A percentile compares a stretch with the other conserved stretches of the same genome.
phyloP scores from a whole-genome alignment of 192 early-diverging fungal genomes.

The Obelidium mucronatum region DNA sequence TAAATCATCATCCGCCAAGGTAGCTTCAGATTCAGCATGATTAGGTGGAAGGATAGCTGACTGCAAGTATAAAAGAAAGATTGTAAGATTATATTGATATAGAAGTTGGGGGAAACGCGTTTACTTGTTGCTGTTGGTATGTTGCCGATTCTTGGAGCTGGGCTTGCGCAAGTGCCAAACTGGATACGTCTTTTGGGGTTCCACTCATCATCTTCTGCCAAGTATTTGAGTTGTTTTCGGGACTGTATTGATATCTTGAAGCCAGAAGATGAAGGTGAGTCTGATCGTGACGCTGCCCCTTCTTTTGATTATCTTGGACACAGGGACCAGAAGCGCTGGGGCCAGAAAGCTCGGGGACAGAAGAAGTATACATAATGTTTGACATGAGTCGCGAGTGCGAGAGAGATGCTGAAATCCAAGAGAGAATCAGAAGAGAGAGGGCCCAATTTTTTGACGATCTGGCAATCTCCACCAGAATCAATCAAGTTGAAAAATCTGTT shows the following conservation, averaged over 20 bases:
- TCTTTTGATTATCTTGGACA: too few relatives aligned
- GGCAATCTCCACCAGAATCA: not conserved
- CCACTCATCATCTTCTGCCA: not conserved
- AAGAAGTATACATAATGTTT: not conserved
- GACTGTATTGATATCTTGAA: not conserved
- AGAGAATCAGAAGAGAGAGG: not conserved
- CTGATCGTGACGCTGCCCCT: not conserved
- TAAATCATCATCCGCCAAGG: slow-evolving; percentile 30
- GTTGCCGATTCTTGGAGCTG: too few relatives aligned
- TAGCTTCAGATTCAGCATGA: slow-evolving; percentile 37
- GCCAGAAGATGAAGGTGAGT: not conserved
- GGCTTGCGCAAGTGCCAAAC: not conserved
- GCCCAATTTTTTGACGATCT: not conserved
- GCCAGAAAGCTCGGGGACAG: not conserved
- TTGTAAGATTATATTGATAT: not conserved
- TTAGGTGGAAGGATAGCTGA: not conserved
- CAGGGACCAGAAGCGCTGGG: not conserved
- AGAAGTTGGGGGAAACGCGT: not conserved
- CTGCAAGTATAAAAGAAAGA: not conserved
- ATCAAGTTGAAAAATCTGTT: too few relatives aligned
- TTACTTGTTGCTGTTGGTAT: not conserved
- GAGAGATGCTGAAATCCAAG: not conserved
- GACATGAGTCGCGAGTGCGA: not conserved
- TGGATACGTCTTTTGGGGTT: not conserved
- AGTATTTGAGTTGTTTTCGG: not conserved